phyloP scores from a whole-genome alignment of 805 yeast species.

The Ogataea allantospora region DNA sequence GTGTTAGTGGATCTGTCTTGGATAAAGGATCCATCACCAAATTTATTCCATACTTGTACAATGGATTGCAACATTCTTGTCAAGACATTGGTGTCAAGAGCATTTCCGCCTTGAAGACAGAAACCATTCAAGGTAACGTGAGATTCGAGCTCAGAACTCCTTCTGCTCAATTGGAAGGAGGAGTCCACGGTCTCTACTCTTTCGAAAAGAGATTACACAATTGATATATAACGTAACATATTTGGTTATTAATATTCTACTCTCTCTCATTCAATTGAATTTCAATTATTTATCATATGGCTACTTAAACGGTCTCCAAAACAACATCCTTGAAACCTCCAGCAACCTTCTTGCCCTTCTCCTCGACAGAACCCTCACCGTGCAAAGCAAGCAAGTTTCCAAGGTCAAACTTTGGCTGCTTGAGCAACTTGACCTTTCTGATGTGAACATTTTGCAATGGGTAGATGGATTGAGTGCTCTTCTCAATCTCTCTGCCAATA shows the following conservation, averaged over 20 bases:
- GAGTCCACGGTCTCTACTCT: conserved; percentile 93
- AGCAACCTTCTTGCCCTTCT: conserved; percentile 95
- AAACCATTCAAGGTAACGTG: conserved; percentile 64
- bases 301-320: conserved; percentile 86
- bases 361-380: conserved; percentile 93
- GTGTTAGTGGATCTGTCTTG: conserved; percentile 95
- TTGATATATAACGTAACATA: conserved; percentile 34
- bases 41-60: conserved; percentile 89
- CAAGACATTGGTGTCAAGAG: conserved; percentile 93
- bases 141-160: conserved; percentile 98
- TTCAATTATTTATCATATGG: conserved; percentile 7
- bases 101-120: conserved; percentile 56
- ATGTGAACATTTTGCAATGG: conserved; percentile 98
- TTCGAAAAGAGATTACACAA: conserved; percentile 97
- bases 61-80: conserved; percentile 97
- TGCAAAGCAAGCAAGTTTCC: conserved; percentile 95
- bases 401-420: conserved; percentile 98
- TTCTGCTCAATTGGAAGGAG: conserved; percentile 98
- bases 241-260: background rate
- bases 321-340: conserved; percentile 98
- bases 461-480: conserved; percentile 90
- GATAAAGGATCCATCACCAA: conserved; percentile 95
- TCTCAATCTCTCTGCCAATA: conserved; percentile 97
- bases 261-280: conserved; percentile 6
- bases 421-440: conserved; percentile 97